Conservation (phyloP, 768 basidiomycete genomes). For the Podaxis pistillaris region DNA sequence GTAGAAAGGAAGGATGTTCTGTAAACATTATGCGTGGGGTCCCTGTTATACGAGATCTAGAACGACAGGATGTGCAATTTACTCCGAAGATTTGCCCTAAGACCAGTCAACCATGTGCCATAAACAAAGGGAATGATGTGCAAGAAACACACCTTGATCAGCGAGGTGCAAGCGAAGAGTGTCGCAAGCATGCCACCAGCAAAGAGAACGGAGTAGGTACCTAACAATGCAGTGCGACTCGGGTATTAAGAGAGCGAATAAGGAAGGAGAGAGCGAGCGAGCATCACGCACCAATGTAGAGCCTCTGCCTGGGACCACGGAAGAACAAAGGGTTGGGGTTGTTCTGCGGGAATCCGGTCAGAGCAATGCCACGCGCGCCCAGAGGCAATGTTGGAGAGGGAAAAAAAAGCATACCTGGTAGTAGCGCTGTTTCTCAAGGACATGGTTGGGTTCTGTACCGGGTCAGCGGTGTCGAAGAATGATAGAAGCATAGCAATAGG, state of each 20-base stretch:
- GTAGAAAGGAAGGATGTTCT: neutral
- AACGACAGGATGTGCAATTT: neutral
- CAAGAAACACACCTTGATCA: slow-evolving; percentile 40
- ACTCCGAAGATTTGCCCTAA: slow-evolving; percentile 24
- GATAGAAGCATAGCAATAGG: neutral
- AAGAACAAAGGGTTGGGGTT: slow-evolving; percentile 54
- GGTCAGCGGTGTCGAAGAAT: slow-evolving; percentile 14
- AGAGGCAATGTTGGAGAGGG: neutral
- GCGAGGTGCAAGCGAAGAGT: slow-evolving; percentile 44
- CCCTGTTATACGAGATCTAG: neutral
- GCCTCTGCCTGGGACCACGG: slow-evolving; percentile 57
- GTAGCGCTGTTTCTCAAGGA: slow-evolving; percentile 62
- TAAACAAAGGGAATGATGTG: neutral
- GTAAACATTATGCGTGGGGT: slow-evolving; percentile 1
- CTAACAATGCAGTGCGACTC: slow-evolving; percentile 31
- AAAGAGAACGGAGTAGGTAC: slow-evolving; percentile 53
- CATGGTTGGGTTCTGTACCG: slow-evolving; percentile 56
- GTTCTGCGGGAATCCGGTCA: slow-evolving; percentile 27
- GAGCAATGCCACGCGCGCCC: neutral
- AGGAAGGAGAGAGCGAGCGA: neutral
- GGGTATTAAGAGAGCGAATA: neutral
- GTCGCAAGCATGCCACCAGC: slow-evolving; percentile 53
- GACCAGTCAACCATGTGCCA: neutral
- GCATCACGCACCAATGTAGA: slow-evolving; percentile 58
- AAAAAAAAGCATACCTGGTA: slow-evolving; percentile 56